Conservation (phyloP, 805 yeast genomes). For the Zygoascus tannicola region DNA sequence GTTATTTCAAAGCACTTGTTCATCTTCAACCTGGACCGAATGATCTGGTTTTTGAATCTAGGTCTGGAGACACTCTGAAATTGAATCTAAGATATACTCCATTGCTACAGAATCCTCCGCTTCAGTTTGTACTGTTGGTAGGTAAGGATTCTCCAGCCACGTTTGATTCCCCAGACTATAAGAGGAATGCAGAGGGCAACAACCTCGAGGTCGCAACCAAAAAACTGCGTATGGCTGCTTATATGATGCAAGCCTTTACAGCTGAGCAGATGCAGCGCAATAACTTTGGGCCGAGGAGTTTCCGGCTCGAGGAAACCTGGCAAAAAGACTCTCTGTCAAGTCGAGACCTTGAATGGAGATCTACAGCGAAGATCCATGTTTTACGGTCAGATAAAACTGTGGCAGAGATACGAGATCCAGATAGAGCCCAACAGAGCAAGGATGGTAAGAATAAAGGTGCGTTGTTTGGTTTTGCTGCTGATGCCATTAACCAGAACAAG, state of each 20-base stretch:
- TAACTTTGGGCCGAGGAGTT: constrained; percentile 71
- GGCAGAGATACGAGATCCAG: constrained; percentile 63
- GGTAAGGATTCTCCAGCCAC: constrained; percentile 65
- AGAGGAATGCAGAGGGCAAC: constrained; percentile 43
- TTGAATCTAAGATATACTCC: constrained; percentile 44
- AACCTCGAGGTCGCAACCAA: constrained; percentile 58
- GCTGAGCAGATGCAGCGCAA: constrained; percentile 76
- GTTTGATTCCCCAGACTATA: constrained; percentile 57
- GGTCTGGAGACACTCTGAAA: constrained; percentile 10
- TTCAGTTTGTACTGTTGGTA: constrained; percentile 69
- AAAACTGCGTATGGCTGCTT: constrained; percentile 71
- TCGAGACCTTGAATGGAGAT: constrained; percentile 38
- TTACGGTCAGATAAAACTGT: constrained; percentile 57
- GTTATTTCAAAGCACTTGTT: constrained; percentile 65
- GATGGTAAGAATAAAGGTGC: constrained; percentile 67
- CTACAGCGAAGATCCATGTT: constrained; percentile 70
- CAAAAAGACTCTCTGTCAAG: constrained; percentile 43
- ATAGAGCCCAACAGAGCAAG: constrained; percentile 79
- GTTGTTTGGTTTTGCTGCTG: constrained; percentile 67
- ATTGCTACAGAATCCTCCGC: constrained; percentile 54
- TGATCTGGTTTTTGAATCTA: constrained; percentile 32
- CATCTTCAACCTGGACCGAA: constrained; percentile 67
- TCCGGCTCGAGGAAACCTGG: constrained; percentile 63
- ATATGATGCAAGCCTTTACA: constrained; percentile 87
- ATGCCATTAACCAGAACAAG: constrained; percentile 52